Evolutionary conservation across 2,329 filamentous ascomycete genomes (phyloP).

Genomic region (Cladosporium cucumerinum): DNA sequence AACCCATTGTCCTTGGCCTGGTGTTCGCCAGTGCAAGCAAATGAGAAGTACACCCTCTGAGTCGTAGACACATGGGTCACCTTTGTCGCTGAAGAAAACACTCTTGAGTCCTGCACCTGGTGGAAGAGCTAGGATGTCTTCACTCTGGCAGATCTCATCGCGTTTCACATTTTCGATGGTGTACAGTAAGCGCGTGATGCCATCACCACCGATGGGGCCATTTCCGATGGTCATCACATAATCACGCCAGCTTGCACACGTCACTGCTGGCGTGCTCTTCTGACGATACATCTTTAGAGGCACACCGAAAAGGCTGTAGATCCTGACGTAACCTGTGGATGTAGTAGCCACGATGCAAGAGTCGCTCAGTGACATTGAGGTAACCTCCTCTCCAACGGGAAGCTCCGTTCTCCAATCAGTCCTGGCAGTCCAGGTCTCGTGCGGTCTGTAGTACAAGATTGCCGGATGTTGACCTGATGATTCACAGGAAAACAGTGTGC

Average conservation of each 20-base stretch:
- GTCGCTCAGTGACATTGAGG: slow-evolving; percentile 84
- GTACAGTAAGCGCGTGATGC: slow-evolving; percentile 75
- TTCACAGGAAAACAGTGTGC: slow-evolving; percentile 79
- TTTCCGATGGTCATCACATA: slow-evolving; percentile 97
- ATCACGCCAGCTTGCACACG: slow-evolving; percentile 90
- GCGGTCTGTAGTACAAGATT: slow-evolving; percentile 90
- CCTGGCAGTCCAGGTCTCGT: slow-evolving; percentile 92
- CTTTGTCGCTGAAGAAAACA: slow-evolving; percentile 87
- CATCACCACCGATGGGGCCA: slow-evolving; percentile 76
- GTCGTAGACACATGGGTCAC: slow-evolving; percentile 97
- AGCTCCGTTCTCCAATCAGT: slow-evolving; percentile 86
- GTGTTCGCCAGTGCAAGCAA: slow-evolving; percentile 83
- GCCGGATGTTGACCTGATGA: slow-evolving; percentile 65
- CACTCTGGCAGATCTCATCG: slow-evolving; percentile 90
- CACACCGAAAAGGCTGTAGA: slow-evolving; percentile 90
- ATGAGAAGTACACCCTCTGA: slow-evolving; percentile 84
- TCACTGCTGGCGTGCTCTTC: slow-evolving; percentile 85
- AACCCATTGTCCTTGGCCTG: slow-evolving; percentile 83
- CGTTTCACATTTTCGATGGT: slow-evolving; percentile 92
- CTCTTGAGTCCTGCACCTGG: slow-evolving; percentile 70
- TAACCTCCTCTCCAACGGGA: slow-evolving; percentile 81
- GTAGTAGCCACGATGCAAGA: slow-evolving; percentile 90
- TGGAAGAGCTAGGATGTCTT: slow-evolving; percentile 83
- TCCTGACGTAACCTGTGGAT: slow-evolving; percentile 78
- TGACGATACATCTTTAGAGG: slow-evolving; percentile 86